These are phyloP conservation scores for Tagetes erecta DNA, from an alignment of 129 eudicot species.

Conservation along the genomic window DNA sequence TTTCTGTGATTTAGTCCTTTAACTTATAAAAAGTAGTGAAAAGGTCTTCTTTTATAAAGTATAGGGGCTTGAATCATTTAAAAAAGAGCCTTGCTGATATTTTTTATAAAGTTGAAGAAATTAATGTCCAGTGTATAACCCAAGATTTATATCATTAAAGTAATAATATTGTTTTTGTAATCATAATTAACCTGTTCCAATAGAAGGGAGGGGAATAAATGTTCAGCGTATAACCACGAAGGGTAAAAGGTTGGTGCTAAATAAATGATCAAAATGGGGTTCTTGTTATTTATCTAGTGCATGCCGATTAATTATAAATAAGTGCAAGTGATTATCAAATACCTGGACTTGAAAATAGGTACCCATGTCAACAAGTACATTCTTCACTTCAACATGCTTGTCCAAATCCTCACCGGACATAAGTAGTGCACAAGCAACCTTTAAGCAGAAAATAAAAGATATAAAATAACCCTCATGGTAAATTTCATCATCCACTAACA, in stretches of 20 bases:
- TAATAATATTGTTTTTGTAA: background rate
- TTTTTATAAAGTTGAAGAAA: background rate
- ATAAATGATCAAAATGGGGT: background rate
- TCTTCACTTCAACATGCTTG: slow-evolving; percentile 64
- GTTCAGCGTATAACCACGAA: background rate
- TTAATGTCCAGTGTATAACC: background rate
- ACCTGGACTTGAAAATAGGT: slow-evolving; percentile 93
- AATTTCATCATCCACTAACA: slow-evolving; percentile 13
- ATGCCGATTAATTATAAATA: slow-evolving; percentile 1
- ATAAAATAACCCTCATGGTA: background rate
- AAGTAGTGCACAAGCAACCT: slow-evolving; percentile 89
- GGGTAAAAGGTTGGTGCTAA: background rate
- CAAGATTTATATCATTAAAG: background rate
- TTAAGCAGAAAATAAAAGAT: slow-evolving; percentile 6
- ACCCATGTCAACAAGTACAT: slow-evolving; percentile 83
- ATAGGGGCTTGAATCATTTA: background rate
- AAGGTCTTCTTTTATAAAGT: background rate
- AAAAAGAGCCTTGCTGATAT: background rate
- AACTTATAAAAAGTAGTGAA: background rate
- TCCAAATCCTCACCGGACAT: slow-evolving; percentile 76
- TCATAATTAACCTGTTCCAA: background rate
- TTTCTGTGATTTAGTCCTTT: background rate
- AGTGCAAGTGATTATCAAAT: slow-evolving; percentile 17
- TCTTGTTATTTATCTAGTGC: background rate
- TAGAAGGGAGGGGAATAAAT: background rate